Conservation (phyloP, 2,329 filamentous ascomycete genomes). For the Atkinsonella hypoxylon region DNA sequence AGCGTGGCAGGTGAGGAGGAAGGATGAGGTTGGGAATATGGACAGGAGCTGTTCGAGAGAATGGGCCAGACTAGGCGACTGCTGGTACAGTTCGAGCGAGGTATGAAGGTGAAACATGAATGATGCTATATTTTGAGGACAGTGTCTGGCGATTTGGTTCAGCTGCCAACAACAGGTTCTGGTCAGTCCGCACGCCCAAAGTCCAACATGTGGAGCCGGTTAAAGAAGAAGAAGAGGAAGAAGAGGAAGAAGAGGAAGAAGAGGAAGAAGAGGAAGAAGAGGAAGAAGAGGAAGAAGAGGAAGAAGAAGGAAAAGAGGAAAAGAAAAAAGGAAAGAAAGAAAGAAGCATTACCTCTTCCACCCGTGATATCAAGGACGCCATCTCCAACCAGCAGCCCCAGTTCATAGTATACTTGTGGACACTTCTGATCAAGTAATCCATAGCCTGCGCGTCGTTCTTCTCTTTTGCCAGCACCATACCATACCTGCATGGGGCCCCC, state of each 20-base stretch:
- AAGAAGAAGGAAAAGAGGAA: too few relatives aligned
- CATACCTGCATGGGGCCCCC: slow-evolving; percentile 45
- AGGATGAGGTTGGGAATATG: slow-evolving; percentile 81
- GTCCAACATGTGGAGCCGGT: too few relatives aligned
- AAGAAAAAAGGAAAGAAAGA: too few relatives aligned
- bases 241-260: neutral
- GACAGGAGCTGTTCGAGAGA: slow-evolving; percentile 65
- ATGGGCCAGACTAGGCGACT: slow-evolving; percentile 60
- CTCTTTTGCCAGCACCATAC: slow-evolving; percentile 77
- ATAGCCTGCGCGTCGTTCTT: slow-evolving; percentile 82
- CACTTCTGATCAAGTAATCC: slow-evolving; percentile 76
- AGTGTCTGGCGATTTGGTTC: slow-evolving; percentile 54
- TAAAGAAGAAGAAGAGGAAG: too few relatives aligned
- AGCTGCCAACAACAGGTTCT: slow-evolving; percentile 35
- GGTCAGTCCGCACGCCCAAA: too few relatives aligned
- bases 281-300: too few relatives aligned
- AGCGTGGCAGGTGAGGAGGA: slow-evolving; percentile 81
- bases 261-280: too few relatives aligned
- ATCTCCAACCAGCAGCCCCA: slow-evolving; percentile 97
- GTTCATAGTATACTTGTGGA: slow-evolving; percentile 85
- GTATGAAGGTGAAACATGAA: slow-evolving; percentile 90
- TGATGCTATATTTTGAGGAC: slow-evolving; percentile 84
- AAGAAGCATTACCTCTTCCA: slow-evolving; percentile 55
- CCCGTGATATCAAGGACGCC: slow-evolving; percentile 62
- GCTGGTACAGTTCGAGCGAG: slow-evolving; percentile 84